phyloP scores from a whole-genome alignment of 75 land plant genomes.

The Picea glauca region DNA sequence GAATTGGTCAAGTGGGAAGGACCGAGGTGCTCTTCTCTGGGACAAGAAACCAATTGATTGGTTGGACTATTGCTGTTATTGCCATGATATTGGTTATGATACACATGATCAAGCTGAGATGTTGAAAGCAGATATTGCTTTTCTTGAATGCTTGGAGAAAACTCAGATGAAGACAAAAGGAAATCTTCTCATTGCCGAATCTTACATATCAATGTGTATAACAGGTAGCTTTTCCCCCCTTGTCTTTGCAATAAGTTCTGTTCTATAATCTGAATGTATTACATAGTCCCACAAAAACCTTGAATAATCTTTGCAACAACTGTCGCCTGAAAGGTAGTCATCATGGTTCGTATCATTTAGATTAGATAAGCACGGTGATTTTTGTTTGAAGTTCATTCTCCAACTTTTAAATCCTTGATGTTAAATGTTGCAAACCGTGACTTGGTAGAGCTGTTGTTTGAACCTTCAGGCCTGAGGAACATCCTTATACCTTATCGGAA shows the following conservation, averaged over 20 bases:
- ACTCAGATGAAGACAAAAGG: conserved; percentile 38
- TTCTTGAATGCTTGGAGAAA: conserved; percentile 77
- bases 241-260: neutral
- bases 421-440: neutral
- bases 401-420: neutral
- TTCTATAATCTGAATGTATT: neutral
- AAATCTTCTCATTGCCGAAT: conserved; percentile 27
- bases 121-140: conserved; percentile 72
- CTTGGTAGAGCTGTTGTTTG: conserved; percentile 8
- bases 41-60: conserved; percentile 87
- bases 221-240: conserved; percentile 31
- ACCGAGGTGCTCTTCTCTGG: conserved; percentile 72
- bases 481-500: conserved; percentile 85
- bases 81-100: conserved; percentile 95
- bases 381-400: neutral
- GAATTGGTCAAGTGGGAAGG: conserved; percentile 96
- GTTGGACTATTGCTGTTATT: conserved; percentile 92
- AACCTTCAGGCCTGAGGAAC: conserved; percentile 56
- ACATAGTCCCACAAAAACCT: neutral
- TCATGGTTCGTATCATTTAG: neutral
- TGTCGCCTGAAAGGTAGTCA: too few relatives aligned
- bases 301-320: neutral
- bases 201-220: conserved; percentile 63
- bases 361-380: neutral
- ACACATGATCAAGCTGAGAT: conserved; percentile 75